phyloP scores from a whole-genome alignment of 2,329 filamentous ascomycete genomes.

The Hyphodiscus sp. region DNA sequence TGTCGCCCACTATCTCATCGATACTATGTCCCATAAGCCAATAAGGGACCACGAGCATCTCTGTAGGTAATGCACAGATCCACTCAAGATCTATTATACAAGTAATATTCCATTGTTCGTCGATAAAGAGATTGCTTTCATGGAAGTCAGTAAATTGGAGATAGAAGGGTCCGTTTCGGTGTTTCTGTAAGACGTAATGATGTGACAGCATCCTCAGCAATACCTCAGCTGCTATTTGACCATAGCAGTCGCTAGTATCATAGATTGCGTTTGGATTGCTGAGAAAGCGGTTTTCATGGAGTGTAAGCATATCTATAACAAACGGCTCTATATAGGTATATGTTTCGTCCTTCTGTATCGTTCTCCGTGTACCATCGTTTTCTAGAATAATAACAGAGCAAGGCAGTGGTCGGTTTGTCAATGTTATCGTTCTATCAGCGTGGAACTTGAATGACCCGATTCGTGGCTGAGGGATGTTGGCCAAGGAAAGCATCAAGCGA shows the following conservation, averaged over 20 bases:
- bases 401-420: conserved; percentile 30
- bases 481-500: conserved; percentile 22
- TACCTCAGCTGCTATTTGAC: conserved; percentile 24
- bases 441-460: conserved; percentile 22
- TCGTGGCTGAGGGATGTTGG: too few relatives aligned
- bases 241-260: conserved; percentile 20
- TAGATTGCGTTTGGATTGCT: conserved; percentile 21
- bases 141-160: conserved; percentile 31
- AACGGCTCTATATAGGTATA: conserved; percentile 23
- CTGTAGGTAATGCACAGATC: conserved; percentile 29
- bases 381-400: conserved; percentile 28
- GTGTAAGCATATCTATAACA: conserved; percentile 13
- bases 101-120: conserved; percentile 32
- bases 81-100: conserved; percentile 33
- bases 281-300: conserved; percentile 26
- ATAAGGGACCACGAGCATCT: conserved; percentile 26
- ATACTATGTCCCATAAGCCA: conserved; percentile 28
- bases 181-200: conserved; percentile 22
- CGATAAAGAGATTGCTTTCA: conserved; percentile 32
- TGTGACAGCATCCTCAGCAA: conserved; percentile 25
- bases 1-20: conserved; percentile 17
- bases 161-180: conserved; percentile 27
- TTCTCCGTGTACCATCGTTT: conserved; percentile 29
- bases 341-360: conserved; percentile 27
- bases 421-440: conserved; percentile 30